A percentile compares a stretch with the other conserved stretches of the same genome.
Conservation (phyloP, 2,329 filamentous ascomycete species). For the Talaromyces pinophilus region DNA sequence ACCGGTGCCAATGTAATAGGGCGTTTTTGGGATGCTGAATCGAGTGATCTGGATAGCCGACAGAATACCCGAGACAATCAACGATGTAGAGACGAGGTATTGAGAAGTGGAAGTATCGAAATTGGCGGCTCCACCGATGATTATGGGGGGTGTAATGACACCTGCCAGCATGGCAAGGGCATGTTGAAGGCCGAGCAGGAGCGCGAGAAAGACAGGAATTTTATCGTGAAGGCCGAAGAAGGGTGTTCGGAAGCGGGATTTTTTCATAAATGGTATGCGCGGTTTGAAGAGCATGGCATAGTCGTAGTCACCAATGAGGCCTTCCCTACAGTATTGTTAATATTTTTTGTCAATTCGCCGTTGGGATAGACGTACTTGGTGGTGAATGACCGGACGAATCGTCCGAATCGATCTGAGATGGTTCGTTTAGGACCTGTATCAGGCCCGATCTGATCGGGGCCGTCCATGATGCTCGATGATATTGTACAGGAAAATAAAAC, state of each 20-base stretch:
- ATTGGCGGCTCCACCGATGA: slow-evolving; percentile 62
- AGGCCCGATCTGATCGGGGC: slow-evolving; percentile 48
- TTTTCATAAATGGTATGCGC: slow-evolving; percentile 79
- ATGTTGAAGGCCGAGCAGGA: slow-evolving; percentile 70
- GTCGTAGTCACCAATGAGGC: slow-evolving; percentile 82
- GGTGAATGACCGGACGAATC: slow-evolving; percentile 41
- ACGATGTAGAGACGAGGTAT: slow-evolving; percentile 68
- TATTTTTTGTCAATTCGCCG: not conserved
- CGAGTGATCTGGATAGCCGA: slow-evolving; percentile 67
- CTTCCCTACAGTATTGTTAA: slow-evolving; percentile 53
- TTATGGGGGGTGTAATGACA: slow-evolving; percentile 65
- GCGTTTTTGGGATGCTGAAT: slow-evolving; percentile 63
- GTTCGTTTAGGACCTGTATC: slow-evolving; percentile 40
- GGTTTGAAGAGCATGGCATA: slow-evolving; percentile 84
- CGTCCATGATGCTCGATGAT: slow-evolving; percentile 32
- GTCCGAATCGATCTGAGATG: slow-evolving; percentile 38
- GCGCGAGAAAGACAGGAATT: slow-evolving; percentile 67
- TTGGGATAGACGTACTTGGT: slow-evolving; percentile 39
- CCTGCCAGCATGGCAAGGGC: slow-evolving; percentile 66
- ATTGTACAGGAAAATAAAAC: not conserved
- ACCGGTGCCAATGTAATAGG: slow-evolving; percentile 66
- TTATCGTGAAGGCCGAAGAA: slow-evolving; percentile 70
- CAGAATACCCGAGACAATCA: slow-evolving; percentile 67
- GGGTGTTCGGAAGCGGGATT: slow-evolving; percentile 58
- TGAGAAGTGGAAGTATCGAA: slow-evolving; percentile 56